These are phyloP conservation scores for Acanthamoeba quina DNA, from an alignment of 208 protist species.

Conservation along the genomic window DNA sequence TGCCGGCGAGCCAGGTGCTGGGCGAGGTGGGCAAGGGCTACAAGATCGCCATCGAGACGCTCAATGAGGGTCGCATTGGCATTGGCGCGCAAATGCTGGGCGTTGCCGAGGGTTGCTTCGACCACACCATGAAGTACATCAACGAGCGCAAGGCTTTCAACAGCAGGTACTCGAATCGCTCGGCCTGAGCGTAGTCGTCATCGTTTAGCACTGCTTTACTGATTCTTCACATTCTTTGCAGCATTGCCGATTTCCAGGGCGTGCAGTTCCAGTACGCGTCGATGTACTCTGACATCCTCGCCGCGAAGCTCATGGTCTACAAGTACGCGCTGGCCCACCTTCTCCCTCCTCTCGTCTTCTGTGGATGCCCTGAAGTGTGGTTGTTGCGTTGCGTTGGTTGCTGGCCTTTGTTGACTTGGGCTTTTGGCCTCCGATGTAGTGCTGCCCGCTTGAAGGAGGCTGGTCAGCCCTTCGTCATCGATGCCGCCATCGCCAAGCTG, in stretches of 20 bases:
- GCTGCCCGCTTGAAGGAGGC: slow-evolving; percentile 94
- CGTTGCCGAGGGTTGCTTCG: slow-evolving; percentile 93
- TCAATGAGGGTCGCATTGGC: slow-evolving; percentile 97
- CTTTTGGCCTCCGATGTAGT: slow-evolving; percentile 81
- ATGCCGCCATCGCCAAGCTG: slow-evolving; percentile 97
- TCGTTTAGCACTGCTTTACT: not conserved
- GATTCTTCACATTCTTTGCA: not conserved
- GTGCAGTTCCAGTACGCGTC: slow-evolving; percentile 94
- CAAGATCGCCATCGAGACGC: slow-evolving; percentile 95
- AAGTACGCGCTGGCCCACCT: slow-evolving; percentile 69
- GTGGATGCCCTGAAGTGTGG: not conserved
- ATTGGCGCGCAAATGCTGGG: slow-evolving; percentile 96
- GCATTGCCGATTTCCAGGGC: slow-evolving; percentile 95
- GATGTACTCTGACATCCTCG: slow-evolving; percentile 74
- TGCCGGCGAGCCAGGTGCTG: slow-evolving; percentile 56
- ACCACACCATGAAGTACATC: slow-evolving; percentile 90
- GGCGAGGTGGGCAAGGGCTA: slow-evolving; percentile 94
- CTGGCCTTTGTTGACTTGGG: not conserved
- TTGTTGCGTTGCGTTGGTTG: not conserved
- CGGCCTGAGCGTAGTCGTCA: not conserved
- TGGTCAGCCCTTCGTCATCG: slow-evolving; percentile 92
- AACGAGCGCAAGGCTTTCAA: slow-evolving; percentile 95
- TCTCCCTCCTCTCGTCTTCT: not conserved
- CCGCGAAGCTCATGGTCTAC: slow-evolving; percentile 81
- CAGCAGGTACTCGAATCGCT: slow-evolving; percentile 1